Base-by-base conservation (phyloP, 192 early-diverging fungal genomes). In the Podila epigama region DNA sequence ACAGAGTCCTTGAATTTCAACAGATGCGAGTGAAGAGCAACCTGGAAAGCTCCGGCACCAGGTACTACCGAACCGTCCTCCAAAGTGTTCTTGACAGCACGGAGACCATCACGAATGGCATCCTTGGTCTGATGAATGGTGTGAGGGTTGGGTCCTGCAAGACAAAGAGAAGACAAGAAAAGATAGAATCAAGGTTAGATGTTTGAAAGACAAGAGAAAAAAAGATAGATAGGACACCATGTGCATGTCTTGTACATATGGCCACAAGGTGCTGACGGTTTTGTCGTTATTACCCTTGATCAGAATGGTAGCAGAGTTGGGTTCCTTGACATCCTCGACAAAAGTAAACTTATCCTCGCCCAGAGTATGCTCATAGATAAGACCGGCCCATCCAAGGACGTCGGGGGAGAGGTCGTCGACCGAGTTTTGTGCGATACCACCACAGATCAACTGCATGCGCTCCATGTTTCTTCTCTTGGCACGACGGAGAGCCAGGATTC, bases 381-480 rank as follows among this genome's bases (percentile, higher is more conserved):
- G 81, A 25, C 96, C 96, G 22, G 98, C 96, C 70, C 92, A 87
- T 34, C 98, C 97, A 57, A 99, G 82, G 13, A 97, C 86, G 7
- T 87, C 83, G 28, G 90, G 88, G 3, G 87, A 87, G 72, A 99
- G 87, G 69, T 99, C 98, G 63, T 99, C 97, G 20, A 99, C 96
- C 9, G 96, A 97, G 88, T 99, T 99, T 77, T 98, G 96, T 35
- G 96, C 97, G 36, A 87, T 68, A 69, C 98, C 98, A 60, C 96
- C 97, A 78, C 95, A 96, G 63, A 91, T 92, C 64, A 99, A 81
- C 81, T 98, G 97, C 54, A 99, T 88, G 41, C 97, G 90, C 83
- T 99, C 98, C 97, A 98, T 98, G 87, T 99, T 99, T 81, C 98
- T 91, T 79, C 98, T 89, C 89, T 99, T 99, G 59, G 97, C 98